These are phyloP conservation scores for Przewalskia tangutica DNA, from an alignment of 257 asterid species.

Conservation along the genomic window DNA sequence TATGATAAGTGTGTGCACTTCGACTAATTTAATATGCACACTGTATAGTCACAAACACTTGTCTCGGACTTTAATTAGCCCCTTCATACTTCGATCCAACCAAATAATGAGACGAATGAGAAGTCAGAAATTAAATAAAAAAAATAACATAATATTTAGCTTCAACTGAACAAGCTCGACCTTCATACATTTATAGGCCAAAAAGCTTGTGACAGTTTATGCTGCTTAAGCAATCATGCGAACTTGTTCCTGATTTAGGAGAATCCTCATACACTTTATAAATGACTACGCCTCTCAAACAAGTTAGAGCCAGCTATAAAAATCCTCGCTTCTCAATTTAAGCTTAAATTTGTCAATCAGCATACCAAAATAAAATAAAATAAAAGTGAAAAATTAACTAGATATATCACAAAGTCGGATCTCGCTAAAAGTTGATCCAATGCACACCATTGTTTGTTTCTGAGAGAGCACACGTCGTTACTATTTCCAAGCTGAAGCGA, in stretches of 20 bases:
- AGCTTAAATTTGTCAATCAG: neutral
- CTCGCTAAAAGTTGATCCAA: neutral
- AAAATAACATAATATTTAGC: neutral
- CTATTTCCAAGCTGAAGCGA: slow-evolving; percentile 77
- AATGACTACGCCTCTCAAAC: neutral
- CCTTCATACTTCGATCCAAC: neutral
- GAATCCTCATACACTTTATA: neutral
- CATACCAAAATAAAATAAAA: neutral
- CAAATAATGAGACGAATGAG: neutral
- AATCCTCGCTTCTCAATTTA: neutral
- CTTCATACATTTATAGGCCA: neutral
- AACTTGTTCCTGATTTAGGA: neutral
- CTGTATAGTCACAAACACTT: no score
- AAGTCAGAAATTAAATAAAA: no score
- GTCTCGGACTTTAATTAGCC: neutral
- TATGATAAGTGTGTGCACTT: neutral
- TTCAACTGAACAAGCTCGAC: neutral
- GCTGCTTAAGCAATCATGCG: neutral
- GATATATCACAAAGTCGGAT: neutral
- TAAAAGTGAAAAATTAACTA: neutral
- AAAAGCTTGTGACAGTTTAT: neutral
- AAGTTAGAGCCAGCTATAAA: neutral
- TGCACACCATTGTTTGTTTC: neutral
- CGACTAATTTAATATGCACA: neutral
- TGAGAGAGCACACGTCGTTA: neutral